These are phyloP conservation scores for Diaporthe ampelina DNA, from an alignment of 2,329 filamentous ascomycete genomes.

Conservation along the genomic window DNA sequence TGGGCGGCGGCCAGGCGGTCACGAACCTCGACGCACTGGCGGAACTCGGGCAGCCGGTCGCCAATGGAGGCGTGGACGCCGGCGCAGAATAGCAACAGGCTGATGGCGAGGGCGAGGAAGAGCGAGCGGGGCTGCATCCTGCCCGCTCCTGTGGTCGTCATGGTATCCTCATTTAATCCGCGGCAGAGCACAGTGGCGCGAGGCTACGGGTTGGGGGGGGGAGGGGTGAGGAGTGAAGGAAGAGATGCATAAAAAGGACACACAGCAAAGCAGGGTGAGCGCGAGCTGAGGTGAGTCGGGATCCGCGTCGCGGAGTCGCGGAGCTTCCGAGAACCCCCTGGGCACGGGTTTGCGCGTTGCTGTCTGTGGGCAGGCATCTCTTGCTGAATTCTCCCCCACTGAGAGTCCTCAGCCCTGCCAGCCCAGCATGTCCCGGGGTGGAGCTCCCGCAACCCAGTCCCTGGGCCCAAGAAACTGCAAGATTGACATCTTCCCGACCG, in stretches of 20 bases:
- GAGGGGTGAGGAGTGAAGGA: background rate
- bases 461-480: background rate
- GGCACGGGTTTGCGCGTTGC: background rate
- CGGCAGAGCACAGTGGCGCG: background rate
- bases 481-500: constrained; percentile 5
- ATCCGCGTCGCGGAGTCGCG: background rate
- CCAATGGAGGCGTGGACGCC: constrained; percentile 80
- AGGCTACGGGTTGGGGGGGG: background rate
- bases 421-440: constrained; percentile 16
- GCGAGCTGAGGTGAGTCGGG: constrained; percentile 13
- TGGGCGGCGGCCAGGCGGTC: background rate
- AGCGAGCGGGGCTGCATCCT: constrained; percentile 48
- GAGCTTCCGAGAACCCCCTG: background rate
- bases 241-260: constrained; percentile 8
- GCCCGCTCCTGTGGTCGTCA: constrained; percentile 52
- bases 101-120: constrained; percentile 51
- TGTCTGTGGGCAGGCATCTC: constrained; percentile 13
- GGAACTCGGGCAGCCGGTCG: constrained; percentile 89
- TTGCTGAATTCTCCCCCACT: background rate
- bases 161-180: constrained; percentile 41
- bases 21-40: constrained; percentile 84
- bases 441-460: constrained; percentile 23
- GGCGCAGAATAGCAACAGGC: constrained; percentile 56
- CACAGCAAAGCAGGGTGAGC: background rate
- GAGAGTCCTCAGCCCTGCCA: constrained; percentile 1